phyloP scores from a whole-genome alignment of 257 asterid genomes.

The Lycium ferocissimum region DNA sequence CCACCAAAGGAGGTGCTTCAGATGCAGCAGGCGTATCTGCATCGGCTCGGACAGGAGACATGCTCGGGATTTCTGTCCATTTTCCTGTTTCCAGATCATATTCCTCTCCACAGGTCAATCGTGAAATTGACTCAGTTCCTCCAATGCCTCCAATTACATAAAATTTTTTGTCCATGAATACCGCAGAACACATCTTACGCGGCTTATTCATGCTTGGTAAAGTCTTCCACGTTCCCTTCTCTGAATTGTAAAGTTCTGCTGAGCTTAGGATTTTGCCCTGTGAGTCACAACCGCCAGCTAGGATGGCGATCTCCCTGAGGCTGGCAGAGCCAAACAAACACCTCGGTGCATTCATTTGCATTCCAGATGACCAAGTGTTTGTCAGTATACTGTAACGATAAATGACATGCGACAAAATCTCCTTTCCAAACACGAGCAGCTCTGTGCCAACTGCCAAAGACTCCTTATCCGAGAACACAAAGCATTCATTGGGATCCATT shows the following conservation, averaged over 20 bases:
- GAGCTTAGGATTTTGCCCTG: constrained; percentile 53
- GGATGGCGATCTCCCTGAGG: constrained; percentile 76
- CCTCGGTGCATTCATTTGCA: constrained; percentile 79
- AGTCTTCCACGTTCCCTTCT: constrained; percentile 59
- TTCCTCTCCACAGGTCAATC: constrained; percentile 61
- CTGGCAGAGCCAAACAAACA: constrained; percentile 92
- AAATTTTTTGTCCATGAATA: constrained; percentile 75
- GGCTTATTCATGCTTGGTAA: constrained; percentile 79
- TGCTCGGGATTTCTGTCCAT: constrained; percentile 83
- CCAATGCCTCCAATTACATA: constrained; percentile 85
- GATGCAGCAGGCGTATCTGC: constrained; percentile 64
- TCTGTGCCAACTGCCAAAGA: constrained; percentile 98
- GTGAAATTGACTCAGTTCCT: constrained; percentile 48
- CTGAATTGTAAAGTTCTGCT: constrained; percentile 73
- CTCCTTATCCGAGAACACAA: constrained; percentile 80
- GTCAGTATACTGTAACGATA: constrained; percentile 82
- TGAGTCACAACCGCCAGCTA: constrained; percentile 90
- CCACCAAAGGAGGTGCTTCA: constrained; percentile 92
- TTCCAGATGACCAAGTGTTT: constrained; percentile 87
- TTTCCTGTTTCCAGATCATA: constrained; percentile 52
- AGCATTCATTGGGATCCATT: constrained; percentile 76
- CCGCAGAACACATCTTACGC: constrained; percentile 89
- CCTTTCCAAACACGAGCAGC: constrained; percentile 91
- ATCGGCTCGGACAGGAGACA: constrained; percentile 79
- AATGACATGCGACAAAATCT: constrained; percentile 67